Conservation (phyloP, 140 eudicot species). For the Ambrosia hybrid region DNA sequence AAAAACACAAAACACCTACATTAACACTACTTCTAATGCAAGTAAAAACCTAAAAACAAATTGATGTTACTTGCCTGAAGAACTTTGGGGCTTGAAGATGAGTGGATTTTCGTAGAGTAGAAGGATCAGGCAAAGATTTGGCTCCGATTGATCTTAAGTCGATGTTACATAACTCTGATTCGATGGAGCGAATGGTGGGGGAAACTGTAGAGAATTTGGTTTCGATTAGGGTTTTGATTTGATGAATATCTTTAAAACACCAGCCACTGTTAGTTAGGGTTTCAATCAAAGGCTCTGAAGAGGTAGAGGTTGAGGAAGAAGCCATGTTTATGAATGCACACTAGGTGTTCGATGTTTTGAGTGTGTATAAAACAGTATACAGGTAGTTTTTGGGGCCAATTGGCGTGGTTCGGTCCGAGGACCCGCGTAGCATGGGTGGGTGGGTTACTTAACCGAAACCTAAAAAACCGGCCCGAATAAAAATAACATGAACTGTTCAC, state of each 20-base stretch:
- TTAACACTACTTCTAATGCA: no score
- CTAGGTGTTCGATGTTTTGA: slow-evolving; percentile 12
- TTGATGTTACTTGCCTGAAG: slow-evolving; percentile 52
- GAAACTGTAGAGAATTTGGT: slow-evolving; percentile 33
- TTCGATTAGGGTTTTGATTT: slow-evolving; percentile 44
- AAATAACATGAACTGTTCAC: no score
- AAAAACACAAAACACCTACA: slow-evolving; percentile 39
- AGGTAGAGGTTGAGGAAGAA: slow-evolving; percentile 35
- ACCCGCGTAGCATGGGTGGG: no score
- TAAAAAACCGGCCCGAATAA: no score
- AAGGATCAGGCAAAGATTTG: slow-evolving; percentile 61
- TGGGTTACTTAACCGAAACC: no score
- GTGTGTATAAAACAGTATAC: not conserved
- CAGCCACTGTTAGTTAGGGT: slow-evolving; percentile 61
- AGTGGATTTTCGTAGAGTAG: slow-evolving; percentile 59
- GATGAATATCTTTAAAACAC: slow-evolving; percentile 52
- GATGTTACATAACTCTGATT: slow-evolving; percentile 65
- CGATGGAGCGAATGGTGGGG: slow-evolving; percentile 42
- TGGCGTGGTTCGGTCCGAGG: not conserved
- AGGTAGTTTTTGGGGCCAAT: not conserved
- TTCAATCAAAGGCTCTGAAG: slow-evolving; percentile 39
- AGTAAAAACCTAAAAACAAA: not conserved
- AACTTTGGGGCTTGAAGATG: slow-evolving; percentile 69
- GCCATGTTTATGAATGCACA: slow-evolving; percentile 39
- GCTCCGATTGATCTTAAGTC: slow-evolving; percentile 76